phyloP scores from a whole-genome alignment of 495 filamentous ascomycete species.

The Xylaria palmicola region DNA sequence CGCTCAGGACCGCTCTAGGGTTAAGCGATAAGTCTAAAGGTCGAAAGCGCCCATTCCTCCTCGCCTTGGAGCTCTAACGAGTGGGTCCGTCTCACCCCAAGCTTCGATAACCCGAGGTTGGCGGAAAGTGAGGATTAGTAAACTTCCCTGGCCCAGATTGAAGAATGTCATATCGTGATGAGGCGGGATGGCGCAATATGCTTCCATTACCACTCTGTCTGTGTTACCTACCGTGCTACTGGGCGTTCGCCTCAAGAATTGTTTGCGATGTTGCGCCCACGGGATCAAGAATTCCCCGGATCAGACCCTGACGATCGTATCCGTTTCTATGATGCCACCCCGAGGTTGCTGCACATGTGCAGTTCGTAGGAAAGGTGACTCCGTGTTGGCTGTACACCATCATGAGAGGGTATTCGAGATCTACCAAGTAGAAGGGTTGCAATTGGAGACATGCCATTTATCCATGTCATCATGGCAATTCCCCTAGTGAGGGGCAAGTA shows the following conservation, averaged over 20 bases:
- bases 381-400: neutral
- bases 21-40: no score
- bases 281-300: conserved; percentile 4
- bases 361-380: neutral
- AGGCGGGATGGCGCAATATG: no score
- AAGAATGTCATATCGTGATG: no score
- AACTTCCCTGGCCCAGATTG: no score
- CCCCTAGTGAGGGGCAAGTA: neutral
- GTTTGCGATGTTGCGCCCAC: neutral
- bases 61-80: neutral
- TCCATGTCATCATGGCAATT: neutral
- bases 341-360: neutral
- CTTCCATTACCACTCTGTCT: neutral
- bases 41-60: no score
- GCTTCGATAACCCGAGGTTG: no score
- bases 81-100: neutral
- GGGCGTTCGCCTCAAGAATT: neutral
- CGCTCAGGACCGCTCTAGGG: neutral
- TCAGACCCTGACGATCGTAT: conserved; percentile 23
- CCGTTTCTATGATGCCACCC: neutral
- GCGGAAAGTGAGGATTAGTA: no score
- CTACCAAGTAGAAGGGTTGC: conserved; percentile 1
- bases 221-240: neutral
- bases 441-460: conserved; percentile 10
- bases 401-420: neutral